Base-by-base conservation (phyloP, 257 asterid genomes). In the Anisodus acutangulus region DNA sequence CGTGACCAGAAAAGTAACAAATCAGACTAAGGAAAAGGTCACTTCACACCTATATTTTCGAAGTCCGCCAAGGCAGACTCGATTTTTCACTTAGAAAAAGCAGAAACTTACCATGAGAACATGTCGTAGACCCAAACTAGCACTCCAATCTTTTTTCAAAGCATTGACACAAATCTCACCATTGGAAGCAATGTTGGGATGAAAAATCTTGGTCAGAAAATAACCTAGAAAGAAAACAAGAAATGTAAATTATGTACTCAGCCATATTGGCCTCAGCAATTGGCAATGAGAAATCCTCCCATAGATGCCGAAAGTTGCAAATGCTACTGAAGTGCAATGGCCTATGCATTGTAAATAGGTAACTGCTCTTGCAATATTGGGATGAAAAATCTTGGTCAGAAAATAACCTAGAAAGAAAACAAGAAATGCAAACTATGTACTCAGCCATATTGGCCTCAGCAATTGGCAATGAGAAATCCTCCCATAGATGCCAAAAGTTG, bases 161-260 rank as follows among this genome's bases (percentile, higher is more conserved):
- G 99, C 98, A 92, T 96, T 96, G 76, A 96, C 99, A 82, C 99
- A 96, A 51, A 96, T 96, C 86, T 96, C 98, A 17, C 99, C 99
- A 49, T 88, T 91, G 84, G 89, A 83, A 70, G 98, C 92, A 83
- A 96, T 93, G 85, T 96, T 96, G 19, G 99, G 99, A 88, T 96
- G 99, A 84, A 92, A 96, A 64, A 96, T 96, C 93, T 95, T 94
- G 82, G 99, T 96, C 87, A 93, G 89, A 81, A 96, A 96, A 90
- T 86, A 96, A 84, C 99, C 98, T 96, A 88, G 74, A 68, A 41
- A 80, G 83, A 67, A 84, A 82, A 79, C 62, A 83, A 68, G 31
- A 78, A n/a, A 69, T 12, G 19, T n/a, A 11, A 70, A 17, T 39
- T 6, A 70, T 6, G 64, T 17, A 17, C 26, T 58, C 64, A 17